These are phyloP conservation scores for Didymellaceae sp. DNA, from an alignment of 2,329 filamentous ascomycete species.

Conservation along the genomic window DNA sequence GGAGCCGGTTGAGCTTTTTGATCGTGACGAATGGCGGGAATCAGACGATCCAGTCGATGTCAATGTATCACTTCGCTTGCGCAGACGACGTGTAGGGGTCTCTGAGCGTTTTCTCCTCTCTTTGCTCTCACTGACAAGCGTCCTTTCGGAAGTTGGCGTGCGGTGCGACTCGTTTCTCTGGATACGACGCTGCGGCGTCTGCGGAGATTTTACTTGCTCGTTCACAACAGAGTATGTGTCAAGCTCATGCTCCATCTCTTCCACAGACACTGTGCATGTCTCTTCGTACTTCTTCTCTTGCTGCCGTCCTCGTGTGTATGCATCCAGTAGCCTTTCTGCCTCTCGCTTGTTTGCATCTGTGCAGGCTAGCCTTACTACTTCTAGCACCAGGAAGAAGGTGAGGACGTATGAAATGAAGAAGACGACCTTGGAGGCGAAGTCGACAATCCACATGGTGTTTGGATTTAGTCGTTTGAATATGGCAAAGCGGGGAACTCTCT, in stretches of 20 bases:
- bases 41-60: constrained; percentile 24
- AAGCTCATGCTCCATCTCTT: constrained; percentile 10
- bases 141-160: constrained; percentile 12
- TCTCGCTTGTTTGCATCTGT: constrained; percentile 34
- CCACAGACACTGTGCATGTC: constrained; percentile 5
- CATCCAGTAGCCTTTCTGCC: constrained; percentile 30
- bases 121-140: constrained; percentile 8
- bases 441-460: constrained; percentile 14
- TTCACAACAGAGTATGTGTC: constrained; percentile 4
- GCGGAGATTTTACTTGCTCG: constrained; percentile 1
- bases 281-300: constrained; percentile 4
- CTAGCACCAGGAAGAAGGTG: constrained; percentile 31
- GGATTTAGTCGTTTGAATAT: not conserved
- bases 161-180: constrained; percentile 1
- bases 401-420: constrained; percentile 34
- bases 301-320: constrained; percentile 22
- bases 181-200: constrained; percentile 9
- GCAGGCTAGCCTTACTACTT: constrained; percentile 28
- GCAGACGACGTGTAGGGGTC: constrained; percentile 17
- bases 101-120: constrained; percentile 14
- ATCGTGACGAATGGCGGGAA: constrained; percentile 11
- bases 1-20: constrained; percentile 6
- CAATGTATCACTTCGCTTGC: constrained; percentile 33
- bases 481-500: not conserved
- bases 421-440: constrained; percentile 17